phyloP scores from a whole-genome alignment of 73 alveolate species.

The Stentor coeruleus region DNA sequence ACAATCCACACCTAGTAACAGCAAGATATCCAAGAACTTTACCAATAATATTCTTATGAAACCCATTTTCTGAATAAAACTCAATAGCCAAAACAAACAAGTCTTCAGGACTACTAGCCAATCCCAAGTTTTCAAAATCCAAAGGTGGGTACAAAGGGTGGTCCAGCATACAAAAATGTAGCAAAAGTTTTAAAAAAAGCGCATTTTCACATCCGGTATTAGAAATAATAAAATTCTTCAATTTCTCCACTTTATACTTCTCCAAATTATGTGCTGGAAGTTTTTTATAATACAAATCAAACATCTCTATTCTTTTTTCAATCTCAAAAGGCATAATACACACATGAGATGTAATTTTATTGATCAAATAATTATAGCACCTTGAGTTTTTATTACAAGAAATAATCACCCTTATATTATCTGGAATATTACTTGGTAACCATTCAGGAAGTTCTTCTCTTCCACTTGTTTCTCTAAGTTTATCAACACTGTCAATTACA shows the following conservation, averaged over 20 bases:
- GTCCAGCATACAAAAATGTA: neutral
- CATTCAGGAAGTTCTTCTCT: conserved; percentile 59
- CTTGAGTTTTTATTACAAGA: conserved; percentile 39
- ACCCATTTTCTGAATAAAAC: neutral
- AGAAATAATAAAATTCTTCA: neutral
- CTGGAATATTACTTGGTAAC: conserved; percentile 56
- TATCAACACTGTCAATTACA: conserved; percentile 52
- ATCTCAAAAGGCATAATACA: neutral
- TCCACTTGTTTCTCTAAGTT: conserved; percentile 35
- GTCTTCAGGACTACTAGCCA: neutral
- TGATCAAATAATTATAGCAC: conserved; percentile 36
- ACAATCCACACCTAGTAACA: neutral
- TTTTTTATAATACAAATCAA: neutral
- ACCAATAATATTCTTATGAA: neutral
- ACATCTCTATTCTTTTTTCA: conserved; percentile 6
- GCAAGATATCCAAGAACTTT: conserved; percentile 13
- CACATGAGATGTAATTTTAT: neutral
- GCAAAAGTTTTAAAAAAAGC: conserved; percentile 21
- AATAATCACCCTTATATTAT: conserved; percentile 36
- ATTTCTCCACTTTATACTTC: neutral
- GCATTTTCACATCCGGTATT: conserved; percentile 13
- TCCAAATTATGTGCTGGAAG: neutral
- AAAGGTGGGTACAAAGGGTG: neutral
- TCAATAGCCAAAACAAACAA: neutral
- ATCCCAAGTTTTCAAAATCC: neutral